phyloP scores from a whole-genome alignment of 768 basidiomycete genomes.

The Cystofilobasidium ferigula region DNA sequence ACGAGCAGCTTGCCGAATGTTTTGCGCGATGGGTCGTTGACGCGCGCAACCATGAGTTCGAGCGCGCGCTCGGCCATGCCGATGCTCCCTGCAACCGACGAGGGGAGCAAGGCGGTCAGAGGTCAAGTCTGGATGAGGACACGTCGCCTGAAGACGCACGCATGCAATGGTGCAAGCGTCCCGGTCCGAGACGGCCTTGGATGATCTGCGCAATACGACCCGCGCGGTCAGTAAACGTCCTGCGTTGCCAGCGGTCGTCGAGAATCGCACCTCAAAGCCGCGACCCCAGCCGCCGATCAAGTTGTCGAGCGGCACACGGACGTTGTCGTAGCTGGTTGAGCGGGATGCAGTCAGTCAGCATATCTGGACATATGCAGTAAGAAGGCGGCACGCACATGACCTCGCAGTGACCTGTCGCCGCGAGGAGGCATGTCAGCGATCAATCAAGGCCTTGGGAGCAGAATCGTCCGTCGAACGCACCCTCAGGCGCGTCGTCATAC shows the following conservation, averaged over 20 bases:
- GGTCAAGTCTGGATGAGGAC: not conserved
- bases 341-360: not conserved
- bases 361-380: too few relatives aligned
- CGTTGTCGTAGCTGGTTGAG: constrained; percentile 59
- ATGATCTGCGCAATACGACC: constrained; percentile 52
- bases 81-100: constrained; percentile 52
- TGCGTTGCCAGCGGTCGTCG: not conserved
- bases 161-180: constrained; percentile 98
- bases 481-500: constrained; percentile 67
- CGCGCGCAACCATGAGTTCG: constrained; percentile 76
- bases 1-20: constrained; percentile 88
- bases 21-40: constrained; percentile 80
- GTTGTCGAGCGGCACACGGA: constrained; percentile 72
- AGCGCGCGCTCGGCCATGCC: constrained; percentile 75
- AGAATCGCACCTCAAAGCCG: constrained; percentile 66
- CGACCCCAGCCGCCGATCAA: constrained; percentile 68
- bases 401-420: constrained; percentile 80
- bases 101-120: too few relatives aligned
- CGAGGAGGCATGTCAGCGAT: not conserved
- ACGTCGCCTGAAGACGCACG: not conserved
- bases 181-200: constrained; percentile 90
- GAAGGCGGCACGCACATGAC: constrained; percentile 43
- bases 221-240: not conserved
- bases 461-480: not conserved
- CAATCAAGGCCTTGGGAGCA: not conserved